phyloP scores from a whole-genome alignment of 768 basidiomycete genomes.

The Panaeolus cyanescens region DNA sequence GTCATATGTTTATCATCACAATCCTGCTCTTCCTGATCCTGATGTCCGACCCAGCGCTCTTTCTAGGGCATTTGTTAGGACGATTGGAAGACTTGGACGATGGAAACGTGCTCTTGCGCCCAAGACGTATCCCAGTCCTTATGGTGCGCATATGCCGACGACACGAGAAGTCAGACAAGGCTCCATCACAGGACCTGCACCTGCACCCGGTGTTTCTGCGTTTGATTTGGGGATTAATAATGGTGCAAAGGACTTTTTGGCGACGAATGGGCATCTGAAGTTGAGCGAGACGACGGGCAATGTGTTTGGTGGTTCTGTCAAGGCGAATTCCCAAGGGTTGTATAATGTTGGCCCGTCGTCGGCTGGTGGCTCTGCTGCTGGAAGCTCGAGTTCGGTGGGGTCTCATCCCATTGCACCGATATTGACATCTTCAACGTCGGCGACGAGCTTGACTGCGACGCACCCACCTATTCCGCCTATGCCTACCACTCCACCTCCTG shows the following conservation, averaged over 20 bases:
- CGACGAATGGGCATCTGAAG: slow-evolving; percentile 62
- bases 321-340: neutral
- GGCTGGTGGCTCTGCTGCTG: slow-evolving; percentile 1
- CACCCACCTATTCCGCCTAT: slow-evolving; percentile 11
- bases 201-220: slow-evolving; percentile 48
- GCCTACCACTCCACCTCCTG: slow-evolving; percentile 11
- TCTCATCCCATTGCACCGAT: neutral
- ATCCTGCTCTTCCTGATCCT: slow-evolving; percentile 42
- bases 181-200: neutral
- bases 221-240: slow-evolving; percentile 66
- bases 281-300: slow-evolving; percentile 38
- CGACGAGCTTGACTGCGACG: neutral
- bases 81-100: slow-evolving; percentile 78
- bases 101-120: slow-evolving; percentile 80
- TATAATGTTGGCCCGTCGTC: slow-evolving; percentile 5
- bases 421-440: neutral
- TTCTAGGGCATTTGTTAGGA: slow-evolving; percentile 77
- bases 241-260: slow-evolving; percentile 61
- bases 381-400: neutral
- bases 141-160: slow-evolving; percentile 20
- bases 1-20: slow-evolving; percentile 5
- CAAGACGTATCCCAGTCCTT: slow-evolving; percentile 29
- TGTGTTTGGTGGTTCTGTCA: neutral
- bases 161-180: neutral
- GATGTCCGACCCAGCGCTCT: slow-evolving; percentile 64